Percentiles rank a stretch among this genome's conserved stretches.
These are phyloP conservation scores for Coniochaeta ligniaria DNA, from an alignment of 2,329 filamentous ascomycete species.

Conservation along the genomic window DNA sequence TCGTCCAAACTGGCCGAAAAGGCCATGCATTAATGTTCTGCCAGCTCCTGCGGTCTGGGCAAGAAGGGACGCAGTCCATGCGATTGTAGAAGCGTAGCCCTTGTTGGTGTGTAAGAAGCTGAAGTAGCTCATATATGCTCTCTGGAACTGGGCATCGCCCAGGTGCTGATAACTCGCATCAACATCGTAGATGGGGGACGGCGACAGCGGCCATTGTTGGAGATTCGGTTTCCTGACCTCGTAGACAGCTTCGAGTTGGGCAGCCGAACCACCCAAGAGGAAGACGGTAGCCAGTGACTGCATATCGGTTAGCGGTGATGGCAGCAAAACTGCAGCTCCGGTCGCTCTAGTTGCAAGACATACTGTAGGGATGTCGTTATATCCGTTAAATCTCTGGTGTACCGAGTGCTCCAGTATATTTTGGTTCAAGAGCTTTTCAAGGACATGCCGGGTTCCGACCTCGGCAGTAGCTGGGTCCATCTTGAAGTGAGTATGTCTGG, in stretches of 20 bases:
- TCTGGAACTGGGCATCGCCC: conserved; percentile 17
- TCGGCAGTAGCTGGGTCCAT: neutral
- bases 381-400: conserved; percentile 10
- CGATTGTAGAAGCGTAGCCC: neutral
- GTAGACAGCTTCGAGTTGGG: conserved; percentile 11
- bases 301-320: neutral
- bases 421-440: conserved; percentile 13
- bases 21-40: conserved; percentile 13
- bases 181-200: conserved; percentile 8
- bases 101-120: conserved; percentile 10
- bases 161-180: conserved; percentile 7
- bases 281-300: conserved; percentile 14
- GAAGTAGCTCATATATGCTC: conserved; percentile 19
- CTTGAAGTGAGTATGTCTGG: neutral
- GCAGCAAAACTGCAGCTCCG: neutral
- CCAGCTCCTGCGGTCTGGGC: neutral
- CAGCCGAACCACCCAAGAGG: conserved; percentile 8
- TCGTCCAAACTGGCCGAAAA: conserved; percentile 15
- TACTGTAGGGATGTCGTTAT: conserved; percentile 15
- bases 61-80: neutral
- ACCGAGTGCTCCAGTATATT: conserved; percentile 15
- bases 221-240: conserved; percentile 6
- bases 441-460: conserved; percentile 5
- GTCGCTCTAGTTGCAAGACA: neutral
- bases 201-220: conserved; percentile 14